Evolutionary conservation across 805 yeast genomes (phyloP).

Genomic region (Naumovozyma castellii): DNA sequence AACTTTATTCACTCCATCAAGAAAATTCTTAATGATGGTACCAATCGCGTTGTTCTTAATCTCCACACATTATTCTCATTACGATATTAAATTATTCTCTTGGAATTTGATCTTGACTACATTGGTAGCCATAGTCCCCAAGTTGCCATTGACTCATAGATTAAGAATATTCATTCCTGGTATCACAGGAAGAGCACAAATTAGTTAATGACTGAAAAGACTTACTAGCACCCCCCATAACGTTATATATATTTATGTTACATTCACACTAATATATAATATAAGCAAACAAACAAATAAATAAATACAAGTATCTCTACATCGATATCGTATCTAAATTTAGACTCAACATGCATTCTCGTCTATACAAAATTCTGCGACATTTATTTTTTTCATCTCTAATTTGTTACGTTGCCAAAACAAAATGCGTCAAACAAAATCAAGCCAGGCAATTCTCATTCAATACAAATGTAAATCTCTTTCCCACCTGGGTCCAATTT

Average conservation of each 20-base stretch:
- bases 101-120: slow-evolving; percentile 68
- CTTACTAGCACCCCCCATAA: neutral
- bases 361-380: no score
- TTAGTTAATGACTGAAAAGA: slow-evolving; percentile 18
- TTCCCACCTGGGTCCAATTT: no score
- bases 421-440: no score
- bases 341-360: no score
- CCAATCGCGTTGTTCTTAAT: slow-evolving; percentile 80
- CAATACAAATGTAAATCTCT: no score
- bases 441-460: no score
- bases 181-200: slow-evolving; percentile 33
- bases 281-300: no score
- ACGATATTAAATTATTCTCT: slow-evolving; percentile 68
- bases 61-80: slow-evolving; percentile 83
- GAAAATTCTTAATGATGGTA: slow-evolving; percentile 85
- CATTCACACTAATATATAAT: neutral
- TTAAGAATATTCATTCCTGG: slow-evolving; percentile 56
- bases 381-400: no score
- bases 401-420: no score
- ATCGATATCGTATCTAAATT: no score
- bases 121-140: slow-evolving; percentile 81
- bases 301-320: no score
- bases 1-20: slow-evolving; percentile 93
- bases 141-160: slow-evolving; percentile 74
- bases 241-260: neutral